Evolutionary conservation across 1,139 yeast species (phyloP).

Genomic region (Magnusiomyces clavatus): DNA sequence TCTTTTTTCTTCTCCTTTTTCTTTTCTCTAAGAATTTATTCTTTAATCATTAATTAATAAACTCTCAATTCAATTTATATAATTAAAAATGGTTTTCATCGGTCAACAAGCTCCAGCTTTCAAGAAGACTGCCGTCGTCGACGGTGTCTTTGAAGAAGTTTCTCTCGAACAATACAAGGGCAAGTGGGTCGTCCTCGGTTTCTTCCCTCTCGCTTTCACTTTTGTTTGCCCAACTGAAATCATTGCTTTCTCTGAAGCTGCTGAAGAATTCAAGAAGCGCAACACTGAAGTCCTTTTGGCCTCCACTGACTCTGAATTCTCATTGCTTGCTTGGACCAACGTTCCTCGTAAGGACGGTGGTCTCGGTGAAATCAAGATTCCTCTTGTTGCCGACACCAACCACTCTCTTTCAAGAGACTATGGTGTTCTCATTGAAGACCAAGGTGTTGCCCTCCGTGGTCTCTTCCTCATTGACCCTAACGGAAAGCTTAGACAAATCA

Average conservation of each 20-base stretch:
- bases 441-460: slow-evolving; percentile 95
- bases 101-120: slow-evolving; percentile 95
- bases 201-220: slow-evolving; percentile 98
- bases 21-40: background rate
- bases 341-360: slow-evolving; percentile 97
- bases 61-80: background rate
- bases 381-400: slow-evolving; percentile 94
- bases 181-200: slow-evolving; percentile 93
- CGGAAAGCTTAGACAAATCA: slow-evolving; percentile 89
- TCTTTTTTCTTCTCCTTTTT: background rate
- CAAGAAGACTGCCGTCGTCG: slow-evolving; percentile 93
- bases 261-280: slow-evolving; percentile 77
- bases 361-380: slow-evolving; percentile 88
- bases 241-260: slow-evolving; percentile 96
- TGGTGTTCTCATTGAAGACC: slow-evolving; percentile 95
- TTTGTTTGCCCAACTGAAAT: slow-evolving; percentile 99
- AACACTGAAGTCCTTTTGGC: slow-evolving; percentile 89
- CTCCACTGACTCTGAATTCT: slow-evolving; percentile 96
- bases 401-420: slow-evolving; percentile 89
- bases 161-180: slow-evolving; percentile 94
- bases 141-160: slow-evolving; percentile 91
- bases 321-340: slow-evolving; percentile 96
- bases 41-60: background rate
- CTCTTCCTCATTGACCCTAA: slow-evolving; percentile 95
- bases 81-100: slow-evolving; percentile 68